phyloP scores from a whole-genome alignment of 371 early-diverging fungal species.

The Mortierella sp. region DNA sequence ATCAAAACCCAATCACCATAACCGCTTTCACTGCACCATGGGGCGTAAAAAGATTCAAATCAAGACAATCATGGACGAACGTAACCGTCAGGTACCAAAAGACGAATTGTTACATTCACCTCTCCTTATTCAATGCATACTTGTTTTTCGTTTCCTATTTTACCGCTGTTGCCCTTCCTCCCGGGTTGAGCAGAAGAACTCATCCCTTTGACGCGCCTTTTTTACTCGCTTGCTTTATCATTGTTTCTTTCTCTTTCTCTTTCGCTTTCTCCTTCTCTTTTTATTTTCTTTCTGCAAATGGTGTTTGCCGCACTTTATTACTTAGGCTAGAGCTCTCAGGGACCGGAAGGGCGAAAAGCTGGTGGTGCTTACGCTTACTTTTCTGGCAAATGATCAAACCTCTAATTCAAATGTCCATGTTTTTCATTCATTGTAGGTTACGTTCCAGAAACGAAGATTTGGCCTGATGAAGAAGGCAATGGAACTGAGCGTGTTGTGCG shows the following conservation, averaged over 20 bases:
- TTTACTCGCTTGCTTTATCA: too few relatives aligned
- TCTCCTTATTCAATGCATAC: neutral
- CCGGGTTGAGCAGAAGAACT: neutral
- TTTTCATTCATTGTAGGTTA: conserved; percentile 72
- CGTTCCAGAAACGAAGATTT: conserved; percentile 98
- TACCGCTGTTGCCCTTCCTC: neutral
- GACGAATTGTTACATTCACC: too few relatives aligned
- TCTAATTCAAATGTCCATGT: neutral
- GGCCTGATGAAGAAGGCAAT: conserved; percentile 99
- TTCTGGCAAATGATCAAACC: neutral
- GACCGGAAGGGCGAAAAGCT: neutral
- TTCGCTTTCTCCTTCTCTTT: neutral
- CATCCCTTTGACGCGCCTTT: neutral
- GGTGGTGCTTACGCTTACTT: neutral
- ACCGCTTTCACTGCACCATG: conserved; percentile 66
- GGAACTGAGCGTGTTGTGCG: conserved; percentile 97
- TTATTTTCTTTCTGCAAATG: neutral
- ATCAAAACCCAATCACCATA: too few relatives aligned
- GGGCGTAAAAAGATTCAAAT: conserved; percentile 98
- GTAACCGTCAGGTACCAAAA: conserved; percentile 86
- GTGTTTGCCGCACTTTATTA: neutral
- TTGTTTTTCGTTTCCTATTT: neutral
- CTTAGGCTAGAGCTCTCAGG: neutral
- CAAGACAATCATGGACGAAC: conserved; percentile 92
- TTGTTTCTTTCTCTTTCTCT: too few relatives aligned